Evolutionary conservation across 495 filamentous ascomycete species (phyloP).

Genomic region (Amniculicola lignicola): DNA sequence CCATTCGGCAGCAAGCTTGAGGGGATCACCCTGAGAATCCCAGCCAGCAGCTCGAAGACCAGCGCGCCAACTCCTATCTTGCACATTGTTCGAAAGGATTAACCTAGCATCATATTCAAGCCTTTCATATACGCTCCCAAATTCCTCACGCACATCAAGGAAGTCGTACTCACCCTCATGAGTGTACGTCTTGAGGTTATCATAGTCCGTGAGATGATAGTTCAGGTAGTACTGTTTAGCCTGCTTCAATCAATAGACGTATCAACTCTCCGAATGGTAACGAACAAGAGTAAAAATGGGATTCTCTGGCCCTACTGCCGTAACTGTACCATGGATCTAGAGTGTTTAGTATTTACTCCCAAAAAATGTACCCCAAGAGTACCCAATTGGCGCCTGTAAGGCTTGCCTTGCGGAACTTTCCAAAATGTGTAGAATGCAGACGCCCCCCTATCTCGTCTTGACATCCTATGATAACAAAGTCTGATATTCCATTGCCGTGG

Average conservation of each 20-base stretch:
- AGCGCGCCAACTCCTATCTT: neutral
- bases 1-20: slow-evolving; percentile 54
- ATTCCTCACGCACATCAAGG: neutral
- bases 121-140: neutral
- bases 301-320: slow-evolving; percentile 54
- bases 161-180: too few species aligned
- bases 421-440: slow-evolving; percentile 55
- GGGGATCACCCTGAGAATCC: slow-evolving; percentile 49
- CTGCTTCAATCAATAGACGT: neutral
- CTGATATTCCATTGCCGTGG: slow-evolving; percentile 56
- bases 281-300: slow-evolving; percentile 62
- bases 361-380: neutral
- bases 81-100: neutral
- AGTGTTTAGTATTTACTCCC: slow-evolving; percentile 30
- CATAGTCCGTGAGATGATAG: slow-evolving; percentile 60
- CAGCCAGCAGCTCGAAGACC: slow-evolving; percentile 42
- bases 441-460: slow-evolving; percentile 60
- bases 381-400: neutral
- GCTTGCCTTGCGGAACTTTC: slow-evolving; percentile 48
- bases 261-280: neutral
- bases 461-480: slow-evolving; percentile 67
- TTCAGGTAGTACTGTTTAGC: slow-evolving; percentile 59
- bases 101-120: neutral
- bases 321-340: slow-evolving; percentile 59
- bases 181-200: too few species aligned